A percentile compares a stretch with the other conserved stretches of the same genome.
Evolutionary conservation across 2,329 filamentous ascomycete genomes (phyloP).

Genomic region (Ophiostoma sp.): DNA sequence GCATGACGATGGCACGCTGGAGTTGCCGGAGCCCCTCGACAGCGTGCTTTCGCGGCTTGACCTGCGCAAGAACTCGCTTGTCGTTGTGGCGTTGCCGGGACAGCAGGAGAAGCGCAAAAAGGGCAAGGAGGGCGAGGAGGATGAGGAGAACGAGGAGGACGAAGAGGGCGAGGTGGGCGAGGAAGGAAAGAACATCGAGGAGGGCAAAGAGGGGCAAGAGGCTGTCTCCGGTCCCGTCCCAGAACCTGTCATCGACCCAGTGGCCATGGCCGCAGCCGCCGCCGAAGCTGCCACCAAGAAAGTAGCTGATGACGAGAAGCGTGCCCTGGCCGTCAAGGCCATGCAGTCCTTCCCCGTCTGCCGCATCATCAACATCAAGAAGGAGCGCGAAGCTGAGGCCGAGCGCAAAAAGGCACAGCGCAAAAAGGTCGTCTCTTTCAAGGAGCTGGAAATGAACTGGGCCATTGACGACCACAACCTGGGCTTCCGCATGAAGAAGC

Average conservation of each 20-base stretch:
- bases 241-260: neutral
- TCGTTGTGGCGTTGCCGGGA: constrained; percentile 44
- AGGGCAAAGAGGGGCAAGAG: neutral
- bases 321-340: neutral
- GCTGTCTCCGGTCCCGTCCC: too few relatives aligned
- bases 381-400: constrained; percentile 46
- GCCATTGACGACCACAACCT: constrained; percentile 76
- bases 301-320: neutral
- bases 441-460: constrained; percentile 91
- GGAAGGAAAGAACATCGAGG: constrained; percentile 22
- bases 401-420: constrained; percentile 46
- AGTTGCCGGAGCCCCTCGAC: constrained; percentile 42
- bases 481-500: constrained; percentile 65
- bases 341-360: constrained; percentile 59
- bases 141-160: neutral
- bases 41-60: constrained; percentile 46
- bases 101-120: neutral
- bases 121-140: neutral
- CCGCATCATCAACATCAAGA: constrained; percentile 64
- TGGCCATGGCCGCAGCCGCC: neutral
- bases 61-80: constrained; percentile 41
- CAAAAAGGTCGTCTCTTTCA: constrained; percentile 49
- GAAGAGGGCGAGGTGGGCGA: neutral
- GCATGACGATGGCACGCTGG: constrained; percentile 41
- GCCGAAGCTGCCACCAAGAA: neutral